A percentile compares a stretch with the other conserved stretches of the same genome.
phyloP scores from a whole-genome alignment of 2,329 filamentous ascomycete species.

The Fusarium xyrophilum region DNA sequence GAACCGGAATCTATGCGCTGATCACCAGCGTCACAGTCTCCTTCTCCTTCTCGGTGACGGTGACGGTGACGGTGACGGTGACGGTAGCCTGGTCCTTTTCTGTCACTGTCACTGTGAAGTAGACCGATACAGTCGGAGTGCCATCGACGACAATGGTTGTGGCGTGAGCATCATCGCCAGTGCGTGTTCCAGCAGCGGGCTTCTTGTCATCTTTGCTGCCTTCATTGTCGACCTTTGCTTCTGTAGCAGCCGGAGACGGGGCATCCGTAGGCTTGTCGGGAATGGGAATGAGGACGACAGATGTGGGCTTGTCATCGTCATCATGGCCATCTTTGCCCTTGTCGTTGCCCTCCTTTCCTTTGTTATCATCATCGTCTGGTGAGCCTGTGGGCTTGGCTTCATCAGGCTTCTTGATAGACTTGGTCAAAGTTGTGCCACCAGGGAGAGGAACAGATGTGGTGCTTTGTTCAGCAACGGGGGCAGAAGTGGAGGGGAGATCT shows the following conservation, averaged over 20 bases:
- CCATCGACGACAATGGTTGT: slow-evolving; percentile 43
- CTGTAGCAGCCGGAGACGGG: slow-evolving; percentile 23
- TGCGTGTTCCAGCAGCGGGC: slow-evolving; percentile 10
- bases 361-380: background rate
- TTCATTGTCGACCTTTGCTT: slow-evolving; percentile 13
- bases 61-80: slow-evolving; percentile 49
- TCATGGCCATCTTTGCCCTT: background rate
- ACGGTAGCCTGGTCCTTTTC: slow-evolving; percentile 43
- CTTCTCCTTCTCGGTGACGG: slow-evolving; percentile 44
- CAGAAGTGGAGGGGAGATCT: slow-evolving; percentile 12
- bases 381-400: slow-evolving; percentile 21
- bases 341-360: background rate
- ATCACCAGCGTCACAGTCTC: slow-evolving; percentile 46
- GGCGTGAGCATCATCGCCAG: slow-evolving; percentile 22
- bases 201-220: slow-evolving; percentile 12
- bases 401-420: slow-evolving; percentile 40
- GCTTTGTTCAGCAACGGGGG: slow-evolving; percentile 16
- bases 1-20: slow-evolving; percentile 31
- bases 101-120: slow-evolving; percentile 49
- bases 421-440: slow-evolving; percentile 36
- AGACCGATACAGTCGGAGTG: slow-evolving; percentile 47
- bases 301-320: slow-evolving; percentile 26
- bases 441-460: slow-evolving; percentile 15
- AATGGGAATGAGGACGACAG: slow-evolving; percentile 42
- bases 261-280: slow-evolving; percentile 28